These are phyloP conservation scores for Zasmidium angulare DNA, from an alignment of 2,329 filamentous ascomycete species.

Conservation along the genomic window DNA sequence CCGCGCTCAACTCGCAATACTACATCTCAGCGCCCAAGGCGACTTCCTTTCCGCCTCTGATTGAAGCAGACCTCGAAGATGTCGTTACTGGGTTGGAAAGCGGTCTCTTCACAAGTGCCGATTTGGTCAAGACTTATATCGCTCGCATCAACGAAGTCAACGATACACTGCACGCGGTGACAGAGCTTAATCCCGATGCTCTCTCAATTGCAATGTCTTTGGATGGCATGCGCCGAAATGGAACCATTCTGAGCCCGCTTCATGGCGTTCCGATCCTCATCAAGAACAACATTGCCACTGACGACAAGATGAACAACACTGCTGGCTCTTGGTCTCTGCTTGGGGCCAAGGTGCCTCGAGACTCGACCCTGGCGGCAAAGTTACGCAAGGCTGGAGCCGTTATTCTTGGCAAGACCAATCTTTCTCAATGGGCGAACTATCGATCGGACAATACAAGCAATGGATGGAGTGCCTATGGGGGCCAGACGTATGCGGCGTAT, in stretches of 20 bases:
- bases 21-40: neutral
- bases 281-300: conserved; percentile 67
- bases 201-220: conserved; percentile 48
- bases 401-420: conserved; percentile 65
- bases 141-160: conserved; percentile 56
- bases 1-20: neutral
- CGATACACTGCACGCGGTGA: conserved; percentile 51
- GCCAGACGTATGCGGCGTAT: conserved; percentile 63
- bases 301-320: conserved; percentile 63
- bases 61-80: conserved; percentile 55
- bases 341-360: conserved; percentile 56
- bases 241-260: conserved; percentile 52
- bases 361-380: conserved; percentile 60
- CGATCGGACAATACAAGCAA: conserved; percentile 58
- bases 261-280: conserved; percentile 66
- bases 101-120: conserved; percentile 56
- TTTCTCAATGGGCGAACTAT: conserved; percentile 66
- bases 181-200: conserved; percentile 58
- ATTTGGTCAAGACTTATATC: conserved; percentile 58
- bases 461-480: conserved; percentile 66
- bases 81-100: conserved; percentile 50
- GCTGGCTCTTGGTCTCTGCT: conserved; percentile 64
- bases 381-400: conserved; percentile 62
- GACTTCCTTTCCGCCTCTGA: conserved; percentile 31
- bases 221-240: conserved; percentile 50